These are phyloP conservation scores for Pseudopyricularia javanii DNA, from an alignment of 2,329 filamentous ascomycete species.

Conservation along the genomic window DNA sequence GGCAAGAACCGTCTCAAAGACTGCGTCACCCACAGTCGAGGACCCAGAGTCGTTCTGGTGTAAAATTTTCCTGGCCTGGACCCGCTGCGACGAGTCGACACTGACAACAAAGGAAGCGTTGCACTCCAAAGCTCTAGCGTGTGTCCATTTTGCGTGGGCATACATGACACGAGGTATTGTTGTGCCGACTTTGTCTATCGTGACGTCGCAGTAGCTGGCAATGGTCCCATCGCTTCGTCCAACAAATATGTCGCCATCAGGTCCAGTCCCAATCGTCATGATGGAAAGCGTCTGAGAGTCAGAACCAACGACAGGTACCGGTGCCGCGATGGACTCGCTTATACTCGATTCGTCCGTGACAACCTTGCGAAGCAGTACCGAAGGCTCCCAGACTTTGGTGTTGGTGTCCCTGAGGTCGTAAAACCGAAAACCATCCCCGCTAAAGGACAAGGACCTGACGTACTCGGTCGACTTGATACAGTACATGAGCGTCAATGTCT, in stretches of 20 bases:
- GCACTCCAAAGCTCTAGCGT: background rate
- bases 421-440: background rate
- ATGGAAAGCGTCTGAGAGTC: background rate
- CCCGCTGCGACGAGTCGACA: background rate
- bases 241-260: background rate
- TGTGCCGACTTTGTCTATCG: no score
- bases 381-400: constrained; percentile 2
- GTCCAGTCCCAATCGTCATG: background rate
- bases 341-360: constrained; percentile 5
- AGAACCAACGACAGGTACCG: background rate
- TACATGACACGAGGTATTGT: no score
- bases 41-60: background rate
- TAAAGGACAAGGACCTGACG: background rate
- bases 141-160: background rate
- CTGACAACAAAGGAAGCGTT: background rate
- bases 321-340: background rate
- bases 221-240: background rate
- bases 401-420: background rate
- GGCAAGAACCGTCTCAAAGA: no score
- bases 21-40: no score
- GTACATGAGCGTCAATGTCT: constrained; percentile 1
- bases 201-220: no score
- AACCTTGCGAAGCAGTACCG: background rate
- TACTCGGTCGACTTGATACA: constrained; percentile 1
- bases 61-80: background rate